phyloP scores from a whole-genome alignment of 1,139 yeast species.

The Saccharomycopsis phalli region DNA sequence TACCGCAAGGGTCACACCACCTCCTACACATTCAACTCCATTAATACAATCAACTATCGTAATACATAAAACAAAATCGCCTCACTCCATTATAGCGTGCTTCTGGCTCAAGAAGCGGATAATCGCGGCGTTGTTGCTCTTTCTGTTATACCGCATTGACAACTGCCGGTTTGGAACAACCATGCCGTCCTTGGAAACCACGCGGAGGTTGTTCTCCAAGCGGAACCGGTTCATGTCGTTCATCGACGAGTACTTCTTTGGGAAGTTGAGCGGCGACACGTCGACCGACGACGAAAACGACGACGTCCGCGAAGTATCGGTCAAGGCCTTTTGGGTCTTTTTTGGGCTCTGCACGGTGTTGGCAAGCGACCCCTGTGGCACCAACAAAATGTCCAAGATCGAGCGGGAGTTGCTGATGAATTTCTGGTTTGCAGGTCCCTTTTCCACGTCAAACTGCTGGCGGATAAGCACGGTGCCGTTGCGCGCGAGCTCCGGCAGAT shows the following conservation, averaged over 20 bases:
- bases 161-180: conserved; percentile 8
- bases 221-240: conserved; percentile 13
- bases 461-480: conserved; percentile 14
- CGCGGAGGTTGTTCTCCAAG: conserved; percentile 14
- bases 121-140: conserved; percentile 14
- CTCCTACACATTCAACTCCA: too few relatives aligned
- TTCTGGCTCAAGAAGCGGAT: conserved; percentile 16
- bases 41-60: too few relatives aligned
- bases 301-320: conserved; percentile 12
- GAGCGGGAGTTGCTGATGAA: conserved; percentile 7
- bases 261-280: conserved; percentile 7
- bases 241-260: conserved; percentile 12
- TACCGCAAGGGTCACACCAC: too few relatives aligned
- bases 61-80: too few relatives aligned
- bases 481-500: conserved; percentile 4
- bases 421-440: not conserved
- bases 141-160: conserved; percentile 16
- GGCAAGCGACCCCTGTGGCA: conserved; percentile 3
- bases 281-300: conserved; percentile 2
- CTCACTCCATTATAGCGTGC: too few relatives aligned
- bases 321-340: conserved; percentile 6
- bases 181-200: not conserved
- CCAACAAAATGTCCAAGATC: conserved; percentile 12
- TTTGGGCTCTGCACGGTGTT: not conserved
- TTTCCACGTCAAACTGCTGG: conserved; percentile 5